Percentiles rank a stretch among this genome's conserved stretches.
phyloP scores from a whole-genome alignment of 768 basidiomycete species.

The Lanmaoa rubissima region DNA sequence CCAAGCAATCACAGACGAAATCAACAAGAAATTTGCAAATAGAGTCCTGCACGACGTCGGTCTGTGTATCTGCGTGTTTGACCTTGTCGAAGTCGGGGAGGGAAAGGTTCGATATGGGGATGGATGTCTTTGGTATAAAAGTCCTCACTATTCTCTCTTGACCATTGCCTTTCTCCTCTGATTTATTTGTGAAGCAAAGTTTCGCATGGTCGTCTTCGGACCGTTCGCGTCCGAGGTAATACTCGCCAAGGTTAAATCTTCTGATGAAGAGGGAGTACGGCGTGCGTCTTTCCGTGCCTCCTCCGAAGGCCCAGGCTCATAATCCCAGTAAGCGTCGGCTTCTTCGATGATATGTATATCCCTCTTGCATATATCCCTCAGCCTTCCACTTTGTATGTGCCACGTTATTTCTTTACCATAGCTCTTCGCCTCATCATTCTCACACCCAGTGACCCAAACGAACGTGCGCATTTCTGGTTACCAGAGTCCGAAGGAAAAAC shows the following conservation, averaged over 20 bases:
- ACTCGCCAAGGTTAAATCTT: constrained; percentile 83
- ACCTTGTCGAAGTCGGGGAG: constrained; percentile 81
- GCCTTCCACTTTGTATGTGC: constrained; percentile 71
- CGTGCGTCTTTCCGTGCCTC: constrained; percentile 45
- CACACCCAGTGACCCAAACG: constrained; percentile 66
- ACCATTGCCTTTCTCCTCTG: neutral
- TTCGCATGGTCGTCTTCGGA: constrained; percentile 87
- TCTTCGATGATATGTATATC: constrained; percentile 94
- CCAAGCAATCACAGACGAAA: constrained; percentile 76
- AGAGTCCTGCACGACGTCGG: constrained; percentile 88
- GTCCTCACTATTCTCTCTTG: constrained; percentile 37
- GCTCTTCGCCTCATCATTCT: neutral
- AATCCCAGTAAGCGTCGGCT: constrained; percentile 72
- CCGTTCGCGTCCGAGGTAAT: constrained; percentile 91
- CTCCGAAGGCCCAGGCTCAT: neutral
- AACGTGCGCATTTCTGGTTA: constrained; percentile 83
- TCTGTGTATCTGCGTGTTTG: constrained; percentile 87
- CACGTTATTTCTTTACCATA: neutral
- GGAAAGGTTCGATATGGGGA: constrained; percentile 95
- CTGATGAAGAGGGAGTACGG: constrained; percentile 81
- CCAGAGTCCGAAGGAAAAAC: constrained; percentile 55
- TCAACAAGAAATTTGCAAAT: constrained; percentile 97
- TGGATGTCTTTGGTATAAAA: constrained; percentile 92
- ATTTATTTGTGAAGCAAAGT: constrained; percentile 56
- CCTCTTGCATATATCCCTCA: constrained; percentile 77